Base-by-base conservation (phyloP, 2,329 filamentous ascomycete genomes). In the Aspergillus jensenii region DNA sequence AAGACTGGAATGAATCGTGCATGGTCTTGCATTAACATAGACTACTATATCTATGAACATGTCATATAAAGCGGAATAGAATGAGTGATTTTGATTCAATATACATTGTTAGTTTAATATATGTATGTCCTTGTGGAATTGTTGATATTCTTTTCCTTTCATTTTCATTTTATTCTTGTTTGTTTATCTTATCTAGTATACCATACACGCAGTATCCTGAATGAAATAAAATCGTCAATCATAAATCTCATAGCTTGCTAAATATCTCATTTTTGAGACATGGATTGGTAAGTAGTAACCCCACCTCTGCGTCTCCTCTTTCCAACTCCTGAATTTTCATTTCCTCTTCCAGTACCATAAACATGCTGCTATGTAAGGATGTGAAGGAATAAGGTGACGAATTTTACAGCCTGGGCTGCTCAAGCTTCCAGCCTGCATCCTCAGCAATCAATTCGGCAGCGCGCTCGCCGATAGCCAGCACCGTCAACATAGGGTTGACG, bases 401-500 rank as follows among this genome's bases (percentile, higher is more conserved):
- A 46, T 56, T 64, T 65, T 62, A 67, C 58, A 67, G 61, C 53
- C 61, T 66, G 55, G 82, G 76, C 73, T 83, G 78, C 68, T 81
- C 71, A 60, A 81, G 81, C 71, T 78, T 85, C 86, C 86, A 89
- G 19, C 86, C 85, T 58, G 84, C 89, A 64, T 91, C 86, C 71
- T 87, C 82, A 31, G 88, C 88, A 71, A 96, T 88, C 73, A 96
- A 75, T 81, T 96, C 92, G 0, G 92, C 92, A 6, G 87, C 88
- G 57, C 90, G 83, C 84, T 96, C 92, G 7, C 90, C 92, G 67
- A 96, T 85, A 53, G 86, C 88, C 70, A 96, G 76, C 5, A 96
- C 91, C 1, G 91, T 96, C 70, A 96, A 79, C 92, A 96, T 95
- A 59, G 90, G 91, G 79, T 96, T 96, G 73, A 95, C 89, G 54